Conservation (phyloP, 768 basidiomycete genomes). For the Trametes elegans region DNA sequence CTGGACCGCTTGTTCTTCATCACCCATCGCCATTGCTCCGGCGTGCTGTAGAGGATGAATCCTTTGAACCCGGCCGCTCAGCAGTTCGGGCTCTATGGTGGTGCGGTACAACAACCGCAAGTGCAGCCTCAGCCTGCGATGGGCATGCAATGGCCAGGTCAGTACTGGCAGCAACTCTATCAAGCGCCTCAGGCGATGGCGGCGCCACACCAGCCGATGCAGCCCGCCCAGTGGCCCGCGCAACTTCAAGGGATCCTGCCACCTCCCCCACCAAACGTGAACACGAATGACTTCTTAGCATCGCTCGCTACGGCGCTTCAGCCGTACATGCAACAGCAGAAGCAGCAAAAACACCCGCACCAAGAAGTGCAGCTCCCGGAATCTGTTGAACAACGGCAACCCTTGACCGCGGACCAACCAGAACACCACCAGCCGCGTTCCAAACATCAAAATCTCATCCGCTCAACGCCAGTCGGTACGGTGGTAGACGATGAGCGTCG, state of each 20-base stretch:
- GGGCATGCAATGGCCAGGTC: neutral
- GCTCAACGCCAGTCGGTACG: neutral
- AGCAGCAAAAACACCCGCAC: neutral
- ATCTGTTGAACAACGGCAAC: too few species aligned
- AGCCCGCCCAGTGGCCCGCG: too few species aligned
- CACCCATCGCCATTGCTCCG: neutral
- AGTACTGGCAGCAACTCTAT: neutral
- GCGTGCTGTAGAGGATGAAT: neutral
- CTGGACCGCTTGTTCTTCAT: too few species aligned
- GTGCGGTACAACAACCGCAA: too few species aligned
- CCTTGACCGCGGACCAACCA: too few species aligned
- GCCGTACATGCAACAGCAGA: neutral
- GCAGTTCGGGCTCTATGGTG: neutral
- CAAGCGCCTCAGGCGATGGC: too few species aligned
- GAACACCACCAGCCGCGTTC: too few species aligned
- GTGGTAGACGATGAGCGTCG: neutral
- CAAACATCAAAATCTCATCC: too few species aligned
- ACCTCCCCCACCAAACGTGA: neutral
- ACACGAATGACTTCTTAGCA: neutral
- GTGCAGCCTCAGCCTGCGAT: neutral
- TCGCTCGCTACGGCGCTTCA: neutral
- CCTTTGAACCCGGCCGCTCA: neutral
- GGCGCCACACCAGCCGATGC: too few species aligned
- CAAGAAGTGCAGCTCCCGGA: neutral
- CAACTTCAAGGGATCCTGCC: too few species aligned